phyloP scores from a whole-genome alignment of 768 basidiomycete genomes.

The Clitopilus hobsonii region DNA sequence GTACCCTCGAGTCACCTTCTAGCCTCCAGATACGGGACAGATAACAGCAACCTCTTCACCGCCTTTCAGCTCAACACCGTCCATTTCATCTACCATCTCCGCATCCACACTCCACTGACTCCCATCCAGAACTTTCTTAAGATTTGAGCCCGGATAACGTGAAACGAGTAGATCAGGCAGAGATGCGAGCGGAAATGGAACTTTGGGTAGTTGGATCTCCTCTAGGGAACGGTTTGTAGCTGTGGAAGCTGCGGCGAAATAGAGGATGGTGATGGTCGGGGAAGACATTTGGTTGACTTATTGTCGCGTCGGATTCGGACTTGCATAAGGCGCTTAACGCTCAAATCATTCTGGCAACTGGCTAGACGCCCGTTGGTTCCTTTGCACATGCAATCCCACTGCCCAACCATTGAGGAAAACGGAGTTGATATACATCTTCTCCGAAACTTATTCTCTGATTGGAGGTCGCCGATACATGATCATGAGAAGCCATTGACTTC shows the following conservation, averaged over 20 bases:
- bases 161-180: slow-evolving; percentile 48
- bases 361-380: no score
- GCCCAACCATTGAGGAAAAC: no score
- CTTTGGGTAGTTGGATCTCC: slow-evolving; percentile 40
- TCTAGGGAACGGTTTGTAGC: slow-evolving; percentile 57
- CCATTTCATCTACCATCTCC: slow-evolving; percentile 69
- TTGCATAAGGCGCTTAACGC: no score
- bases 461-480: no score
- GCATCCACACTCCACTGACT: slow-evolving; percentile 79
- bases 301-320: no score
- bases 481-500: no score
- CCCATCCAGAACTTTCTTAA: slow-evolving; percentile 50
- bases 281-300: neutral
- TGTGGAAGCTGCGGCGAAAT: slow-evolving; percentile 66
- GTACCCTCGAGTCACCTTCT: no score
- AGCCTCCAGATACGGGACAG: slow-evolving; percentile 81
- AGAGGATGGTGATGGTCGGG: slow-evolving; percentile 39
- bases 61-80: slow-evolving; percentile 44
- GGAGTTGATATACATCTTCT: no score
- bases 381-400: no score
- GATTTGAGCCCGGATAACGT: slow-evolving; percentile 44
- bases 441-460: no score
- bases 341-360: no score
- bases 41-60: slow-evolving; percentile 81
- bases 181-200: slow-evolving; percentile 43